Evolutionary conservation across 1,284 basidiomycete species (phyloP), one percentile per base, ranked within the genome.

Genomic region (Puccinia hordei): DNA sequence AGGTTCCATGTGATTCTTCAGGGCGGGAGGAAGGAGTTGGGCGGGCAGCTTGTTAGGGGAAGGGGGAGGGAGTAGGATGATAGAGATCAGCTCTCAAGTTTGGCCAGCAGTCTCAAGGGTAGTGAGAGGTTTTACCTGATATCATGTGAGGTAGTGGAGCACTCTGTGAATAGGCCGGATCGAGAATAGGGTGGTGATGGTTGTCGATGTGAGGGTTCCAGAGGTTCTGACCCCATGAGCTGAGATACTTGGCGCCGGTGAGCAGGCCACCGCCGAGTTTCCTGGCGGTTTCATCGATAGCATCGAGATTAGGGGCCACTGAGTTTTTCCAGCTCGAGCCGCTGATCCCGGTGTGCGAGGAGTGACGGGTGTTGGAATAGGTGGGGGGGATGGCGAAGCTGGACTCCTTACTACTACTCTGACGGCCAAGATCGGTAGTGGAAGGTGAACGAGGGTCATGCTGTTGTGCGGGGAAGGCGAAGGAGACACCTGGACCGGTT

Each of bases 201-300:
- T 66, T 53, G 5, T 19, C 44, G 12, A 17, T 15, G 17, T 24
- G 38, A n/a, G 57, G 57, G 24, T 41, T 73, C 35, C 55, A 73
- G 15, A 80, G n/a, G 57, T 49, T 59, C 33, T 80, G 78, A 17
- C 78, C 78, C 69, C 55, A 80, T 22, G 78, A 73, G 38, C 66
- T 73, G 17, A 80, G 57, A 53, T 71, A 57, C 49, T 80, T 80
- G n/a, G 78, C 78, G 22, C 78, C 78, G 10, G 35, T 35, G 1
- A 73, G 15, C 46, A 80, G 22, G 22, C 69, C 69, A 49, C 69
- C 78, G 17, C 78, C 69, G 10, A 80, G 46, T 55, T 73, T 80
- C 13, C 78, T 55, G 15, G 78, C 78, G 1, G 78, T 80, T 55
- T 80, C 78, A 49, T 80, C 78, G 27, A 80, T 80, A 0, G 78